A percentile compares a stretch with the other conserved stretches of the same genome.
Conservation (phyloP, 2,329 filamentous ascomycete species). For the Pseudocercospora eumusae region DNA sequence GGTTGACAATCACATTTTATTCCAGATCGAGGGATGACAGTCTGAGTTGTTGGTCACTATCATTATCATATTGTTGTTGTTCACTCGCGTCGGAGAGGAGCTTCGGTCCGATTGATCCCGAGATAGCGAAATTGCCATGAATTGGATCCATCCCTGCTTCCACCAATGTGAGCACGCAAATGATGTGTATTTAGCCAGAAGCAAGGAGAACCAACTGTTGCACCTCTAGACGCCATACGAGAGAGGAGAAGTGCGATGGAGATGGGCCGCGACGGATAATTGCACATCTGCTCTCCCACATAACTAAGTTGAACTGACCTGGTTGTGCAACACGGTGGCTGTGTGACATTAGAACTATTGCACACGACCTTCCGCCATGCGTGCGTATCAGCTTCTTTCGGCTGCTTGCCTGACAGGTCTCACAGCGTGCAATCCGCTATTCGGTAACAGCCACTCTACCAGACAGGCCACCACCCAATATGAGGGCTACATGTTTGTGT, state of each 20-base stretch:
- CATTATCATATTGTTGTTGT: background rate
- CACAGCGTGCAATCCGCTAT: slow-evolving; percentile 6
- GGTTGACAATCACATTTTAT: background rate
- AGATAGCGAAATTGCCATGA: background rate
- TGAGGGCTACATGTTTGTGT: slow-evolving; percentile 54
- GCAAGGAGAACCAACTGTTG: background rate
- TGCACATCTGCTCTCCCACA: slow-evolving; percentile 9
- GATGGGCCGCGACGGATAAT: slow-evolving; percentile 1
- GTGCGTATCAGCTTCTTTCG: slow-evolving; percentile 13
- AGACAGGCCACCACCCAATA: slow-evolving; percentile 18
- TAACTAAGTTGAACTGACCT: background rate
- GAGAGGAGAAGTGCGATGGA: background rate
- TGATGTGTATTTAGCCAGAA: slow-evolving; percentile 4
- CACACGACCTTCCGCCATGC: slow-evolving; percentile 13
- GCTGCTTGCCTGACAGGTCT: slow-evolving; percentile 15
- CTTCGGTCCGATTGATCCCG: background rate
- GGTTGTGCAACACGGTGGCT: slow-evolving; percentile 2
- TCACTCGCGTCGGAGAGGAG: background rate
- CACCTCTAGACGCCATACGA: background rate
- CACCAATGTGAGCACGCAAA: background rate
- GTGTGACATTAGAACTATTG: background rate
- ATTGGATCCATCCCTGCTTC: background rate
- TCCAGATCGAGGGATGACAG: background rate
- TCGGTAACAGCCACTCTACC: background rate
- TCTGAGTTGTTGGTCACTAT: background rate